Percentiles rank a stretch among this genome's conserved stretches.
Conservation (phyloP, 2,329 filamentous ascomycete species). For the Ceratocystiopsis minuta region DNA sequence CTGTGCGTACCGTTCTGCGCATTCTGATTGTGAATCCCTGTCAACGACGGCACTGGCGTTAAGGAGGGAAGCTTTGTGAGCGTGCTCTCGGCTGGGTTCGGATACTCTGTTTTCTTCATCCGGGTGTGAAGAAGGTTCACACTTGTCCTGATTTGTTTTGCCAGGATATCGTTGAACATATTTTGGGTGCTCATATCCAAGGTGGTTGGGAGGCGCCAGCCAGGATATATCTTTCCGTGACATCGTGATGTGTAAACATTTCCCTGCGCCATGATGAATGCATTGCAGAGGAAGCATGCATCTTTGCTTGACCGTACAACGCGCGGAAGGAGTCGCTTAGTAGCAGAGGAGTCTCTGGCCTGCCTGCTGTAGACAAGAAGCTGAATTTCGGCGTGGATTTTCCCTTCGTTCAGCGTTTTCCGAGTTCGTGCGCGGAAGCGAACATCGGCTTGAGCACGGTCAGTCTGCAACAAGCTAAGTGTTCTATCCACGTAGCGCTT, state of each 20-base stretch:
- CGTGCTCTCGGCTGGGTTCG: not conserved
- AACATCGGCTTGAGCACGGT: not conserved
- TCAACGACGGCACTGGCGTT: not conserved
- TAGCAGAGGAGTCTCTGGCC: not conserved
- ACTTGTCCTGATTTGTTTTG: not conserved
- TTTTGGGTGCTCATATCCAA: not conserved
- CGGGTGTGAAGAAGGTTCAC: not conserved
- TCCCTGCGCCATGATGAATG: not conserved
- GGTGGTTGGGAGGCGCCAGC: not conserved
- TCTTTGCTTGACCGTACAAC: slow-evolving; percentile 1
- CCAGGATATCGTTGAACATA: not conserved
- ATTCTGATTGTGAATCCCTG: not conserved
- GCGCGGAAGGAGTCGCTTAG: not conserved
- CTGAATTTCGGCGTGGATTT: slow-evolving; percentile 3
- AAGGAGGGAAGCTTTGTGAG: not conserved
- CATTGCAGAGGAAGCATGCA: not conserved
- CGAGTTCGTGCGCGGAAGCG: not conserved
- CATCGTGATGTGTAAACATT: not conserved
- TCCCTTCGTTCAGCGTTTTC: not conserved
- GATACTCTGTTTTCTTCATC: not conserved
- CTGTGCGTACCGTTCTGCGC: too few species aligned
- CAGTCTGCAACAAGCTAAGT: too few species aligned
- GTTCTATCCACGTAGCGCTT: too few species aligned
- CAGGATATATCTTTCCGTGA: not conserved
- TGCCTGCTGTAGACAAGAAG: not conserved